Evolutionary conservation across 108 stramenopile species (phyloP).

Genomic region (Skeletonema potamos): DNA sequence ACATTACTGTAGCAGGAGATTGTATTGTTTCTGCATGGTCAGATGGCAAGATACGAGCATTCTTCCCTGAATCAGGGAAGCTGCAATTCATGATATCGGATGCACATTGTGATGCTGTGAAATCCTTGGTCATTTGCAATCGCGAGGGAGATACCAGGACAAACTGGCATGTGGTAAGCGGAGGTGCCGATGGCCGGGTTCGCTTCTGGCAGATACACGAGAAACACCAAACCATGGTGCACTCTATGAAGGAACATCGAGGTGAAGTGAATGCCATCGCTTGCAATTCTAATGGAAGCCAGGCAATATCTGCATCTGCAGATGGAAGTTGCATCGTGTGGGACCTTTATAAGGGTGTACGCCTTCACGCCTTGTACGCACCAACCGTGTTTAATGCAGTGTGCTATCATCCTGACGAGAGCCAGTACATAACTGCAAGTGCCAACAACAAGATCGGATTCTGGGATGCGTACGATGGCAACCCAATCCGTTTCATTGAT

Average conservation of each 20-base stretch:
- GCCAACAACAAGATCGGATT: constrained; percentile 85
- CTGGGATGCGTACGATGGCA: constrained; percentile 88
- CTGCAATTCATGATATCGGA: constrained; percentile 85
- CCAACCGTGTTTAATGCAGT: constrained; percentile 74
- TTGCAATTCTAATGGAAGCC: constrained; percentile 56
- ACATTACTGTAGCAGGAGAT: constrained; percentile 66
- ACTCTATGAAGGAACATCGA: constrained; percentile 89
- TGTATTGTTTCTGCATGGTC: constrained; percentile 83
- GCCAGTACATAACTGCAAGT: constrained; percentile 85
- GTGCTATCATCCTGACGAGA: constrained; percentile 87
- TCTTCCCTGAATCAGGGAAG: constrained; percentile 85
- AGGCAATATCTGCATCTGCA: constrained; percentile 77
- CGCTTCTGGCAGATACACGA: constrained; percentile 79
- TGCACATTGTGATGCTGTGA: constrained; percentile 71
- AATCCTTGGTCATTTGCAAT: constrained; percentile 68
- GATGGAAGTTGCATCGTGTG: constrained; percentile 91
- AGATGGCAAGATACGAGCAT: constrained; percentile 91
- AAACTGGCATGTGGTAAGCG: constrained; percentile 70
- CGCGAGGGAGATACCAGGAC: constrained; percentile 45
- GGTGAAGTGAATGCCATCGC: constrained; percentile 71
- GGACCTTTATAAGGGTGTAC: constrained; percentile 74
- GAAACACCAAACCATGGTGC: constrained; percentile 74
- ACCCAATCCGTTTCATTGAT: constrained; percentile 75
- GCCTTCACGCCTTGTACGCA: constrained; percentile 81
- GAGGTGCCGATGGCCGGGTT: constrained; percentile 86